A percentile compares a stretch with the other conserved stretches of the same genome.
Conservation (phyloP, 2,329 filamentous ascomycete genomes). For the Pseudodiploospora longispora region DNA sequence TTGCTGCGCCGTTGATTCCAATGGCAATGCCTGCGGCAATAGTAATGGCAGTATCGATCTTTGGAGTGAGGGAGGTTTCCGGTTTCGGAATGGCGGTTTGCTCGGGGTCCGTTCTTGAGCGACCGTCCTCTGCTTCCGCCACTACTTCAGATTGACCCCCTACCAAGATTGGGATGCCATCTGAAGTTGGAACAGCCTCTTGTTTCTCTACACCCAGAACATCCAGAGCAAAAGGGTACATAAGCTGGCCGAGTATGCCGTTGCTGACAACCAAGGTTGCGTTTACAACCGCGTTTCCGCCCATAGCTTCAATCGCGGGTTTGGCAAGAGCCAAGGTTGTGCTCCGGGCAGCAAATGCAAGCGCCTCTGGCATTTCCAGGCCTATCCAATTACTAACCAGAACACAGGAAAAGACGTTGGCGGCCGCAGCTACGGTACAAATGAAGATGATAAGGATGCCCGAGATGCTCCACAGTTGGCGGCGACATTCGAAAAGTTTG, state of each 20-base stretch:
- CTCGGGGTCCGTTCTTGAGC: no score
- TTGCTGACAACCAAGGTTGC: conserved; percentile 44
- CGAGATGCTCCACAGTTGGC: conserved; percentile 34
- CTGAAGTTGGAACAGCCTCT: no score
- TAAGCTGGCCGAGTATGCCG: conserved; percentile 36
- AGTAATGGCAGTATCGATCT: conserved; percentile 24
- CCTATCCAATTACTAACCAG: conserved; percentile 27
- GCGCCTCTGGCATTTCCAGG: conserved; percentile 23
- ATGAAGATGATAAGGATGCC: conserved; percentile 32
- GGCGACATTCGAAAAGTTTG: conserved; percentile 43
- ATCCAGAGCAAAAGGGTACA: conserved; percentile 28
- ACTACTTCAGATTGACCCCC: background rate
- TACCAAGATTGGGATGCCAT: no score
- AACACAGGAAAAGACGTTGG: conserved; percentile 36
- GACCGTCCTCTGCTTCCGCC: background rate
- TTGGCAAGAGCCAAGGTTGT: conserved; percentile 42
- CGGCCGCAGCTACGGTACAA: conserved; percentile 27
- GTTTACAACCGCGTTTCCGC: conserved; percentile 38
- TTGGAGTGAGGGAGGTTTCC: background rate
- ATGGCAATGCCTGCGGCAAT: conserved; percentile 45
- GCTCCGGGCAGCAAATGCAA: conserved; percentile 42
- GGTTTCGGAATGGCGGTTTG: no score
- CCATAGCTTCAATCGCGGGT: conserved; percentile 36
- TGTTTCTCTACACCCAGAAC: conserved; percentile 16
- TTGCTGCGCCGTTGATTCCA: conserved; percentile 51